phyloP scores from a whole-genome alignment of 1,284 basidiomycete genomes.

The Ustilago esculenta region DNA sequence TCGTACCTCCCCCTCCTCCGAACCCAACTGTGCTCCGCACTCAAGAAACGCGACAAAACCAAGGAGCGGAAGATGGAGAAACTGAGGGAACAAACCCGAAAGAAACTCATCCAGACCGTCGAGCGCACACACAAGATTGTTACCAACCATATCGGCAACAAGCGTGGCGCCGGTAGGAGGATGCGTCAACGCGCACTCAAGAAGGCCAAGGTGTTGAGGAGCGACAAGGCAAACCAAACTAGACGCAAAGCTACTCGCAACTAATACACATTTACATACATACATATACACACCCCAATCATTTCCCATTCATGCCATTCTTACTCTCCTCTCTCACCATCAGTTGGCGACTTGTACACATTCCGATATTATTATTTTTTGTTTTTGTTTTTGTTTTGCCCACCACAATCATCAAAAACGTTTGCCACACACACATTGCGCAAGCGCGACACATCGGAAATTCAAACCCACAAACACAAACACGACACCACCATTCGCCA shows the following conservation, averaged over 20 bases:
- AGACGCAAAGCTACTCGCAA: conserved; percentile 36
- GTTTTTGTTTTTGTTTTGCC: too few relatives aligned
- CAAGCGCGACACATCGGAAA: too few relatives aligned
- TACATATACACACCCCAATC: too few relatives aligned
- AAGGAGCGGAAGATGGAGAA: conserved; percentile 64
- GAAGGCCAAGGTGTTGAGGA: conserved; percentile 44
- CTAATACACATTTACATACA: too few relatives aligned
- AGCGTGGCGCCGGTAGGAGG: conserved; percentile 55
- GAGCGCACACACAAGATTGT: conserved; percentile 53
- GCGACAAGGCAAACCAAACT: conserved; percentile 49
- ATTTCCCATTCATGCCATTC: too few relatives aligned
- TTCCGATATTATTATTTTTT: too few relatives aligned
- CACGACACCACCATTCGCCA: too few relatives aligned
- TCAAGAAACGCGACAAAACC: conserved; percentile 64
- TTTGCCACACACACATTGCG: too few relatives aligned
- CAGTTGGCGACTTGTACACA: too few relatives aligned
- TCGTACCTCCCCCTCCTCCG: conserved; percentile 55
- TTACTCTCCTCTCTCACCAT: too few relatives aligned
- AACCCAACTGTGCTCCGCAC: conserved; percentile 42
- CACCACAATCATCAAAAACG: too few relatives aligned
- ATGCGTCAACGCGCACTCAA: conserved; percentile 51
- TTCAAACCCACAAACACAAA: too few relatives aligned
- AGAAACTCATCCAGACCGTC: conserved; percentile 52
- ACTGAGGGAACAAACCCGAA: conserved; percentile 44
- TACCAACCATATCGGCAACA: conserved; percentile 51